Evolutionary conservation across 768 basidiomycete genomes (phyloP).

Genomic region (Tulasnella sp.): DNA sequence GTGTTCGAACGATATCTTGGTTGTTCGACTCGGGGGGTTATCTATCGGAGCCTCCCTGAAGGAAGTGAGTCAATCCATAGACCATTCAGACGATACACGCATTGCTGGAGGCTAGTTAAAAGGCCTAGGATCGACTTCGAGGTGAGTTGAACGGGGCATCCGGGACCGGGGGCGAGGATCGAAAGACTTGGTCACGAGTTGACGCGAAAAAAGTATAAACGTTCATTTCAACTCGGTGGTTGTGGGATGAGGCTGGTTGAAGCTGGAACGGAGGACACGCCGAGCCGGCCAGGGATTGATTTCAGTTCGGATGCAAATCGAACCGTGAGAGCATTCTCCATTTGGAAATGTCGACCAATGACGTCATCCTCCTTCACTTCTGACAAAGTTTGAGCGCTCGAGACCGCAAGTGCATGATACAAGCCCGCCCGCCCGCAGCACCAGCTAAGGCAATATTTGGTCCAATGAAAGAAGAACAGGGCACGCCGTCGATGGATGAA

Average conservation of each 20-base stretch:
- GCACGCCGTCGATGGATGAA: no score
- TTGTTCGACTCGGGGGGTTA: background rate
- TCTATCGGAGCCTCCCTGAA: background rate
- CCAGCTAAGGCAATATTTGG: no score
- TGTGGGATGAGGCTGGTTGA: no score
- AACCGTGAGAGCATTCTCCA: background rate
- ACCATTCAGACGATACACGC: background rate
- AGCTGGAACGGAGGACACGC: background rate
- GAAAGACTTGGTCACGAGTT: no score
- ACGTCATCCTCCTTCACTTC: background rate
- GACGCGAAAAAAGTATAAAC: no score
- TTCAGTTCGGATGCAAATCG: background rate
- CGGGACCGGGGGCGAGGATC: background rate
- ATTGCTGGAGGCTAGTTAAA: background rate
- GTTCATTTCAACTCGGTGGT: no score
- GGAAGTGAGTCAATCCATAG: background rate
- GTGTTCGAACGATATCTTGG: no score
- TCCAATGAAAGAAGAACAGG: no score
- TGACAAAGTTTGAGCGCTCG: no score
- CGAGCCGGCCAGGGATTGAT: background rate
- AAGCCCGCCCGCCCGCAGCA: no score
- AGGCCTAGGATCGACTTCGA: background rate
- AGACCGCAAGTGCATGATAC: no score
- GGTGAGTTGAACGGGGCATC: background rate
- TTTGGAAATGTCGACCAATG: background rate